These are phyloP conservation scores for Akanthomyces uredinophilus DNA, from an alignment of 2,329 filamentous ascomycete species.

Conservation along the genomic window DNA sequence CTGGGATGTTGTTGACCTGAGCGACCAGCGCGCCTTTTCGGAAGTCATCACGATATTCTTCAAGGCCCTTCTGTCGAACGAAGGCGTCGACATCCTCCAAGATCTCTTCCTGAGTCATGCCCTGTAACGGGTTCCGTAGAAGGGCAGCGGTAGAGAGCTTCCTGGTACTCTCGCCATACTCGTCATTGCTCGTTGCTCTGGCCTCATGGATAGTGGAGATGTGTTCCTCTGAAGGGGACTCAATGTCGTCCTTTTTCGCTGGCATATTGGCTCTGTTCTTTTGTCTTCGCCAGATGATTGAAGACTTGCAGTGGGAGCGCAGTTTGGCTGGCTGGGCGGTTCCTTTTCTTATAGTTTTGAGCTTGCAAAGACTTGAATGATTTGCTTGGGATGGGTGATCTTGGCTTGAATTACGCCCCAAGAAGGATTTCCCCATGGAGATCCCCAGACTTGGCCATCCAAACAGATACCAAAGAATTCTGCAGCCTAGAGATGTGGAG, in stretches of 20 bases:
- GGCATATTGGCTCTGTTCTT: neutral
- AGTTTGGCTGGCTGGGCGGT: too few relatives aligned
- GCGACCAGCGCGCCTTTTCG: slow-evolving; percentile 48
- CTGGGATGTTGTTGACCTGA: slow-evolving; percentile 34
- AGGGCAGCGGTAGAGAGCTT: slow-evolving; percentile 24
- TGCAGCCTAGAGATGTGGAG: slow-evolving; percentile 1
- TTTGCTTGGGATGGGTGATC: neutral
- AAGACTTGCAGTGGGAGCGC: too few relatives aligned
- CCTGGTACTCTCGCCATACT: neutral
- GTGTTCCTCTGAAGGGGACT: slow-evolving; percentile 3
- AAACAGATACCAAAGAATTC: neutral
- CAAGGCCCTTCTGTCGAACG: slow-evolving; percentile 29
- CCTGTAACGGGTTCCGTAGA: slow-evolving; percentile 27
- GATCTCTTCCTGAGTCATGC: slow-evolving; percentile 26
- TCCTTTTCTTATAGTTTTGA: neutral
- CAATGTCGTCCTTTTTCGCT: neutral
- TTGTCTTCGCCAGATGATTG: neutral
- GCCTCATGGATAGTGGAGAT: neutral
- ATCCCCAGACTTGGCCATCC: neutral
- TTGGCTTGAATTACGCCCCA: neutral
- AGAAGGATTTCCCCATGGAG: neutral
- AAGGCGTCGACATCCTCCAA: slow-evolving; percentile 33
- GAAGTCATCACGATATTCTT: slow-evolving; percentile 39
- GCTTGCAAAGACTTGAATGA: neutral
- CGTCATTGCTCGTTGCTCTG: neutral